These are phyloP conservation scores for Verbascum thapsus DNA, from an alignment of 257 asterid species.

Conservation along the genomic window DNA sequence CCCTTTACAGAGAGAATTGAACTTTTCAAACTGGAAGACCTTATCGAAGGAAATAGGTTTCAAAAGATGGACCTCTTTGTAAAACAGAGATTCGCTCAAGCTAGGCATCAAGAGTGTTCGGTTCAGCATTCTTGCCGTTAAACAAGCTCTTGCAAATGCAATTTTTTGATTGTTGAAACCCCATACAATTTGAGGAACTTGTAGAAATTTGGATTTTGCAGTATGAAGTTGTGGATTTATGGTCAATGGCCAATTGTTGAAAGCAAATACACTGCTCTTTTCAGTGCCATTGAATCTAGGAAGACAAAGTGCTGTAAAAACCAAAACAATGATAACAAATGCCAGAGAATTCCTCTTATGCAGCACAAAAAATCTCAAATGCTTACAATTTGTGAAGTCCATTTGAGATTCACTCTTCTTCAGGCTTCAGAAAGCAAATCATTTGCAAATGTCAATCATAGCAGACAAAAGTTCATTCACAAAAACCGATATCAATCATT, in stretches of 20 bases:
- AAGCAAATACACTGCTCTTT: slow-evolving; percentile 33
- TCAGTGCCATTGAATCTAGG: slow-evolving; percentile 41
- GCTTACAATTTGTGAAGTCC: slow-evolving; percentile 41
- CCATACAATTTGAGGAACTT: slow-evolving; percentile 92
- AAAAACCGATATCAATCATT: background rate
- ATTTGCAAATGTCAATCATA: slow-evolving; percentile 16
- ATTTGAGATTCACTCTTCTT: slow-evolving; percentile 41
- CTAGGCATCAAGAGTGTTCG: slow-evolving; percentile 85
- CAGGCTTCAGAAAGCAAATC: slow-evolving; percentile 22
- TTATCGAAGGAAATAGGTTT: slow-evolving; percentile 68
- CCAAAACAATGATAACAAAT: slow-evolving; percentile 46
- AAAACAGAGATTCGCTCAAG: slow-evolving; percentile 85
- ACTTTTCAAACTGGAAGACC: slow-evolving; percentile 68
- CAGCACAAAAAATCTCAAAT: slow-evolving; percentile 56
- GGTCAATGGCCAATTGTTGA: slow-evolving; percentile 19
- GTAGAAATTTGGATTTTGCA: slow-evolving; percentile 49
- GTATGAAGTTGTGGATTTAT: background rate
- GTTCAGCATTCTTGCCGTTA: slow-evolving; percentile 74
- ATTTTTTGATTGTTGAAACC: slow-evolving; percentile 91
- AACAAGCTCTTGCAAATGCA: slow-evolving; percentile 86
- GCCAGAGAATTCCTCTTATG: slow-evolving; percentile 54
- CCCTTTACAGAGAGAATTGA: slow-evolving; percentile 75
- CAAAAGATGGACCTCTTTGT: slow-evolving; percentile 77
- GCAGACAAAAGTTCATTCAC: slow-evolving; percentile 1
- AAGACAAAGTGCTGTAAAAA: slow-evolving; percentile 48